Base-by-base conservation (phyloP, 2,329 filamentous ascomycete species). In the Arthrobotrys megalospora region DNA sequence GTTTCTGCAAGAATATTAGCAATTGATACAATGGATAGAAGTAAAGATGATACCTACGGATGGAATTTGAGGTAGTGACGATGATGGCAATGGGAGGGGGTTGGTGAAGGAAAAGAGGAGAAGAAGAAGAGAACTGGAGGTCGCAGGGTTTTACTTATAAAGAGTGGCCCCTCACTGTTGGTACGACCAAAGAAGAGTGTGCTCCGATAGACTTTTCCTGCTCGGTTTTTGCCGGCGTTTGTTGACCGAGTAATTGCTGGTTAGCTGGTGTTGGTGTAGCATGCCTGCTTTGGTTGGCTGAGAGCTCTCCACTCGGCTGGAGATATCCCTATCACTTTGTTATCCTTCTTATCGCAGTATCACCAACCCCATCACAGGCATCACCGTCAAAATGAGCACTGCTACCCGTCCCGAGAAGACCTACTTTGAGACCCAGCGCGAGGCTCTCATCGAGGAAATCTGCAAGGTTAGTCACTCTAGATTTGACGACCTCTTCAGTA, bases 201-300 rank as follows among this genome's bases (percentile, higher is more conserved):
- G 16, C 45, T 12, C 32, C 52, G 19, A 24, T 45, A 77, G 55
- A 58, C 47, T 72, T 71, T 67, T 68, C 24, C 16, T 11, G 60
- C 62, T 78, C 75, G 75, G 75, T 67, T 78, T 66, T 71, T 72
- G 52, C 67, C 75, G 75, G 75, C 67, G 75, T 78, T 72, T 68
- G 21, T 63, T 6, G 45, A 12, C 73, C 73, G 73, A 63, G 38
- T 50, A 36, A 28, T n/a, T 34, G 28, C 8, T 32, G 24, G 47
- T 48, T 52, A 38, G 52, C 52, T 38, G 12, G 52, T 8, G 43
- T 47, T 64, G 28, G 24, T 28, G 24, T 28, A 28, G 65, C 52
- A 69, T 69, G 65, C 19, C 5, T 24, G 64, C 34, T 43, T 60
- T 69, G 65, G 64, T 73, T 73, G 69, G 69, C 62, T 66, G 60